Percentiles rank a stretch among this genome's conserved stretches.
These are phyloP conservation scores for Coemansia sp. DNA, from an alignment of 192 early-diverging fungal species.

Conservation along the genomic window DNA sequence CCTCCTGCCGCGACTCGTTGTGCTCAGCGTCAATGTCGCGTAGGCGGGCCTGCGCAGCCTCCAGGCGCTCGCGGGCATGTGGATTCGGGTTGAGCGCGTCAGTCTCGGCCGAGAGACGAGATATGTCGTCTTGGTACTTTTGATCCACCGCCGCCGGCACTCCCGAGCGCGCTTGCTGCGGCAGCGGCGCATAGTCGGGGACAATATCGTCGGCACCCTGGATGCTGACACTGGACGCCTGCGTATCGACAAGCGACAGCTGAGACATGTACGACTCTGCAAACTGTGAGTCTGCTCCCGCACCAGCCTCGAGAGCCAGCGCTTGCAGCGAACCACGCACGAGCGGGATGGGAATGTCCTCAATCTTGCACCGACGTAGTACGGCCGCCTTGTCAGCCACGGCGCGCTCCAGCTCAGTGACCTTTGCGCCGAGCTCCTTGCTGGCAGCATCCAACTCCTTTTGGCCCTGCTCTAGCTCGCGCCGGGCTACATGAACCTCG, in stretches of 20 bases:
- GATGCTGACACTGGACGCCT: conserved; percentile 32
- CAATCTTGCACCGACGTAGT: conserved; percentile 88
- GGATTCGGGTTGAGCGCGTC: conserved; percentile 92
- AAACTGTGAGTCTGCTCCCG: conserved; percentile 54
- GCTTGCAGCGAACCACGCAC: conserved; percentile 73
- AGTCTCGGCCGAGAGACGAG: conserved; percentile 57
- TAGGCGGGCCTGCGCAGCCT: conserved; percentile 80
- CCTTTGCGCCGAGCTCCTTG: conserved; percentile 45
- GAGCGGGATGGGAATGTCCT: conserved; percentile 91
- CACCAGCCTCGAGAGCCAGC: conserved; percentile 67
- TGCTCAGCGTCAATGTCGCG: conserved; percentile 84
- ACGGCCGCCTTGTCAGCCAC: conserved; percentile 78
- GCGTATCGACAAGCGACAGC: conserved; percentile 51
- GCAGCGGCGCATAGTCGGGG: conserved; percentile 43
- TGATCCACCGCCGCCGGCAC: conserved; percentile 35
- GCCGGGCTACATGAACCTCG: conserved; percentile 64
- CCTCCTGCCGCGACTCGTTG: conserved; percentile 77
- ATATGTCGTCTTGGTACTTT: conserved; percentile 35
- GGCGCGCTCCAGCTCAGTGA: conserved; percentile 75
- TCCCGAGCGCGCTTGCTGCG: conserved; percentile 28
- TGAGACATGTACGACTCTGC: conserved; percentile 50
- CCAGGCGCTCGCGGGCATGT: conserved; percentile 85
- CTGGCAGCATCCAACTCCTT: conserved; percentile 61
- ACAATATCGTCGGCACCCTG: conserved; percentile 37
- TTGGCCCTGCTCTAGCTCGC: conserved; percentile 68